Conservation (phyloP, 192 early-diverging fungal species). For the Phlyctochytrium bullatum region DNA sequence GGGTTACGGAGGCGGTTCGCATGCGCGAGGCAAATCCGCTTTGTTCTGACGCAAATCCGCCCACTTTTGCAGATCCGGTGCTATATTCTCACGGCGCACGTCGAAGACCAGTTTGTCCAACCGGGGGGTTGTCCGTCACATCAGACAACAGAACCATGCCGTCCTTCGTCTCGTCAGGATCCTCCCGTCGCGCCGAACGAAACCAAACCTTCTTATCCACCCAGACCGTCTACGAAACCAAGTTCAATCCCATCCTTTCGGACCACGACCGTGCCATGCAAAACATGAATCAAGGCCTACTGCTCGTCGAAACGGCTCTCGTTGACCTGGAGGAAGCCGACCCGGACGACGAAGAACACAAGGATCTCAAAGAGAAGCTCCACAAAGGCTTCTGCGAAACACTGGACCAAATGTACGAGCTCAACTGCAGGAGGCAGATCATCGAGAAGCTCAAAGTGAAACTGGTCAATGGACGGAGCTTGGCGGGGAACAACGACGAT, state of each 20-base stretch:
- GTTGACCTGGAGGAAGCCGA: slow-evolving; percentile 2
- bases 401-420: neutral
- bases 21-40: too few relatives aligned
- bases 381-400: neutral
- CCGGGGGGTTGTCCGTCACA: too few relatives aligned
- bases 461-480: neutral
- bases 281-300: neutral
- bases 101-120: too few relatives aligned
- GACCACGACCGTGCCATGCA: neutral
- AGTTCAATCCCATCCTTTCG: neutral
- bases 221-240: neutral
- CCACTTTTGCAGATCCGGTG: too few relatives aligned
- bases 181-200: too few relatives aligned
- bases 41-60: too few relatives aligned
- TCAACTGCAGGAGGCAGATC: neutral
- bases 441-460: neutral
- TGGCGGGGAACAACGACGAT: neutral
- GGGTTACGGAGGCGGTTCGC: too few relatives aligned
- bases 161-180: neutral
- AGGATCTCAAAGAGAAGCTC: neutral
- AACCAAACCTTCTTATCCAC: neutral
- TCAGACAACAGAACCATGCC: neutral
- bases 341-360: neutral
- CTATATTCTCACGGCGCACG: too few relatives aligned
- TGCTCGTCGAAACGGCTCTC: neutral